A percentile compares a stretch with the other conserved stretches of the same genome.
Evolutionary conservation across 192 early-diverging fungal species (phyloP).

Genomic region (Coemansia sp.): DNA sequence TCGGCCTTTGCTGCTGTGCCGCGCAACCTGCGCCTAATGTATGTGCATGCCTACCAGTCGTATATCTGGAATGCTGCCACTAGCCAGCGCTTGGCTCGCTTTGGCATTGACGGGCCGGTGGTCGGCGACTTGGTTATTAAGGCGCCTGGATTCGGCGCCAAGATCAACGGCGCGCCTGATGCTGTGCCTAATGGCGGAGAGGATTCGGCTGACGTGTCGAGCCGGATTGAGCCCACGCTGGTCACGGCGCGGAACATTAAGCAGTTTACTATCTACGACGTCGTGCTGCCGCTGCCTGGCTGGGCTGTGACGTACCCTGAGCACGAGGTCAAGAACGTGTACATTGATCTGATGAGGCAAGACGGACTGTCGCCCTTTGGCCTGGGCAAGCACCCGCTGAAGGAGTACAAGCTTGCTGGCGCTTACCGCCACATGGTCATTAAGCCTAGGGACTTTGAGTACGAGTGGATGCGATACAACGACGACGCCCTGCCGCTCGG

Average conservation of each 20-base stretch:
- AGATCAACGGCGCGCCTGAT: not conserved
- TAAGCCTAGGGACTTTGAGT: constrained; percentile 63
- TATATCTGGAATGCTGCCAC: constrained; percentile 91
- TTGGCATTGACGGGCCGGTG: constrained; percentile 67
- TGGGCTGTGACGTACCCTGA: constrained; percentile 76
- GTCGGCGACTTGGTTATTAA: constrained; percentile 85
- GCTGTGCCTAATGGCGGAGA: constrained; percentile 30
- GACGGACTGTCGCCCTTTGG: constrained; percentile 71
- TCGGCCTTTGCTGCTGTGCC: constrained; percentile 79
- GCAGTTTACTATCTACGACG: constrained; percentile 82
- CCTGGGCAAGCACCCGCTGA: constrained; percentile 64
- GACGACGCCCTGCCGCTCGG: constrained; percentile 64
- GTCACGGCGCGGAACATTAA: constrained; percentile 70
- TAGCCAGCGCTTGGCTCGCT: constrained; percentile 70
- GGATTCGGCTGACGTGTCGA: constrained; percentile 28
- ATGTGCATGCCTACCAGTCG: constrained; percentile 97
- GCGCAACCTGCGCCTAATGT: constrained; percentile 85
- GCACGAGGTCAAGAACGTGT: constrained; percentile 70
- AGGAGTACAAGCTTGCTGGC: constrained; percentile 68
- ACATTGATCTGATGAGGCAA: constrained; percentile 71
- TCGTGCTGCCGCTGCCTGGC: constrained; percentile 93
- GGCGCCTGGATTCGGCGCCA: constrained; percentile 14
- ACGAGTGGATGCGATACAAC: constrained; percentile 69
- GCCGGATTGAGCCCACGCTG: constrained; percentile 49
- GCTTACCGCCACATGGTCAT: constrained; percentile 69